phyloP scores from a whole-genome alignment of 306 rosid species.

The Bauhinia variegata region DNA sequence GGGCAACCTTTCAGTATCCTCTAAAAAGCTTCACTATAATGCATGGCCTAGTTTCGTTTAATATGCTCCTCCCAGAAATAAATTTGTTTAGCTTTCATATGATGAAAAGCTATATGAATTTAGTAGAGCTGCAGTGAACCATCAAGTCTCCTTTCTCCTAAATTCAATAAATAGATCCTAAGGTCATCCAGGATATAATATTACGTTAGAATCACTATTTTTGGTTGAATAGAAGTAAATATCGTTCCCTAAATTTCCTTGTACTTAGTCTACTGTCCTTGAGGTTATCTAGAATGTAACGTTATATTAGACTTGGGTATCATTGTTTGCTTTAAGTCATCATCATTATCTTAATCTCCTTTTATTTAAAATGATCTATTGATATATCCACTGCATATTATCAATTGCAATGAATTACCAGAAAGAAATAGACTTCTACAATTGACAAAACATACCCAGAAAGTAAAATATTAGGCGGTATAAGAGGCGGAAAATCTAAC shows the following conservation, averaged over 20 bases:
- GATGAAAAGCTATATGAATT: background rate
- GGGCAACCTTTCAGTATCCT: background rate
- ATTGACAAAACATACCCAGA: too few relatives aligned
- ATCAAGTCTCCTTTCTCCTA: background rate
- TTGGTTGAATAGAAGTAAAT: background rate
- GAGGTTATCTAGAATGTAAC: background rate
- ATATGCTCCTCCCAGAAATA: background rate
- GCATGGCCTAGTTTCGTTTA: background rate
- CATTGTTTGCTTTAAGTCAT: background rate
- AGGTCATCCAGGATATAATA: background rate
- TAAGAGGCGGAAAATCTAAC: too few relatives aligned
- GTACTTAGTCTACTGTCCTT: background rate
- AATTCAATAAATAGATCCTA: background rate
- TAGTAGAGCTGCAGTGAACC: background rate
- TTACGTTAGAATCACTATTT: background rate
- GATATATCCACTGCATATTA: background rate
- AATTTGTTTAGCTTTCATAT: background rate
- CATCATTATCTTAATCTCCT: background rate
- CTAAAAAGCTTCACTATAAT: background rate
- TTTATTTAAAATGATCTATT: too few relatives aligned
- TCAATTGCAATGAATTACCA: slow-evolving; percentile 5
- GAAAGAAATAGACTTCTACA: background rate
- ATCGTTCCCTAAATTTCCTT: background rate
- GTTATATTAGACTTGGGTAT: background rate
- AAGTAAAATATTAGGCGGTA: slow-evolving; percentile 1